Evolutionary conservation across 2,329 filamentous ascomycete genomes (phyloP).

Genomic region (Ophiocordyceps australis): DNA sequence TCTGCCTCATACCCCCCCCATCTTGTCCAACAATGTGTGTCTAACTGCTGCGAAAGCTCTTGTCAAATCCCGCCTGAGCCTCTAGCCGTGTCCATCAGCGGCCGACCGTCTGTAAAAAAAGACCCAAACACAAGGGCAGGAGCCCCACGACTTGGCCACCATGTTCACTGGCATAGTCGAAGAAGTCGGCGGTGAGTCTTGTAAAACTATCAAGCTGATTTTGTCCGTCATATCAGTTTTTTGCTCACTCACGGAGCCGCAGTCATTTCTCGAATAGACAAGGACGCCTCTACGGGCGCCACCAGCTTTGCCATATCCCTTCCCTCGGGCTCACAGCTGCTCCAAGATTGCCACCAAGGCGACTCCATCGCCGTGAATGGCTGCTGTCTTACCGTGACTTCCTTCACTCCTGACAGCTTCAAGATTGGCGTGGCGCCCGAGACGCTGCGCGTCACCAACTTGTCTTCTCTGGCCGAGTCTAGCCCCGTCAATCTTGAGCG

Average conservation of each 20-base stretch:
- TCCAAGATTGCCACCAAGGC: slow-evolving; percentile 68
- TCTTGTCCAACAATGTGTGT: too few species aligned
- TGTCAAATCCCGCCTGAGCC: too few species aligned
- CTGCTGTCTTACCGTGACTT: slow-evolving; percentile 78
- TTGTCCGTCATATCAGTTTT: neutral
- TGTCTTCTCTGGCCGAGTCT: slow-evolving; percentile 50
- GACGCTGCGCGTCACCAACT: slow-evolving; percentile 86
- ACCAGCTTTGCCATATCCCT: slow-evolving; percentile 79
- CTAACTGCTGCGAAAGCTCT: too few species aligned
- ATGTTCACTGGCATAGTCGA: slow-evolving; percentile 98
- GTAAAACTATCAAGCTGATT: too few species aligned
- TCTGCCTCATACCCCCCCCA: too few species aligned
- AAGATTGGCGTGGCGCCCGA: slow-evolving; percentile 90
- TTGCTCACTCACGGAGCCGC: slow-evolving; percentile 6
- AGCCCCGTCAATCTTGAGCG: slow-evolving; percentile 83
- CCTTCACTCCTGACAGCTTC: slow-evolving; percentile 40
- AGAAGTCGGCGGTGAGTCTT: slow-evolving; percentile 65
- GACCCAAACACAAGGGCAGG: too few species aligned
- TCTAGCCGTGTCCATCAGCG: too few species aligned
- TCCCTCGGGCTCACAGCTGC: slow-evolving; percentile 47
- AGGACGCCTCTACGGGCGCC: slow-evolving; percentile 67
- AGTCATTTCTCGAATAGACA: slow-evolving; percentile 73
- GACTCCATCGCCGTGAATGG: slow-evolving; percentile 95
- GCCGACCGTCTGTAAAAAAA: too few species aligned
- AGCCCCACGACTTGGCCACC: too few species aligned